phyloP scores from a whole-genome alignment of 2,329 filamentous ascomycete species.

The Beauveria scarabaeidicola region DNA sequence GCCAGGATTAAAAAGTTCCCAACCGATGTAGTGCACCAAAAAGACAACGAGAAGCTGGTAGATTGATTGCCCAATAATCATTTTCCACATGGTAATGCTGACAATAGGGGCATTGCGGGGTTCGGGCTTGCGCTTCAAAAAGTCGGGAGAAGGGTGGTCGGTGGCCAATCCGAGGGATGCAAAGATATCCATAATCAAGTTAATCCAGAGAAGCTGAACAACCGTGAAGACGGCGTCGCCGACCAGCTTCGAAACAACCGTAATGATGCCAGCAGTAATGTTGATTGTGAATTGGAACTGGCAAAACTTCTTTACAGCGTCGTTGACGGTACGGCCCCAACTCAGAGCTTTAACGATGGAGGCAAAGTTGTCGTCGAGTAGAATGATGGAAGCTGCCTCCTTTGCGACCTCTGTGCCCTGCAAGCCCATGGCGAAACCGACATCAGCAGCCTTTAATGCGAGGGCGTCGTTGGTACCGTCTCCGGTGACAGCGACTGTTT shows the following conservation, averaged over 20 bases:
- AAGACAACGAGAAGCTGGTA: conserved; percentile 60
- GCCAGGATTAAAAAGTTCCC: conserved; percentile 34
- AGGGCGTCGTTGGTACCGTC: conserved; percentile 61
- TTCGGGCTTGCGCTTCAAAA: conserved; percentile 25
- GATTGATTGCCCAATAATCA: conserved; percentile 67
- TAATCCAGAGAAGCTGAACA: conserved; percentile 53
- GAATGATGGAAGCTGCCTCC: conserved; percentile 52
- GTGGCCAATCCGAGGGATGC: conserved; percentile 42
- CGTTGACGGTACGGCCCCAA: conserved; percentile 56
- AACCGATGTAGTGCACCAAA: conserved; percentile 51
- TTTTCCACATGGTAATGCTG: conserved; percentile 71
- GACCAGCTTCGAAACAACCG: conserved; percentile 47
- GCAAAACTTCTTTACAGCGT: conserved; percentile 53
- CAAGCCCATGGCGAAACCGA: conserved; percentile 61
- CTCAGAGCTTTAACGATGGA: conserved; percentile 55
- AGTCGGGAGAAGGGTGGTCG: conserved; percentile 27
- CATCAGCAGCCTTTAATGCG: conserved; percentile 56
- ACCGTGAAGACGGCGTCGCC: conserved; percentile 46
- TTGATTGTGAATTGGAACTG: conserved; percentile 54
- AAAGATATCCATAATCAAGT: conserved; percentile 53
- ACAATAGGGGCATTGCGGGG: conserved; percentile 34
- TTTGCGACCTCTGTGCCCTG: conserved; percentile 57
- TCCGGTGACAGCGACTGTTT: conserved; percentile 58
- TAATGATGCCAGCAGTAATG: conserved; percentile 51
- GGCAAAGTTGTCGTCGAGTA: conserved; percentile 56